Conservation (phyloP, 2,329 filamentous ascomycete species). For the Harringtonia aguacate region DNA sequence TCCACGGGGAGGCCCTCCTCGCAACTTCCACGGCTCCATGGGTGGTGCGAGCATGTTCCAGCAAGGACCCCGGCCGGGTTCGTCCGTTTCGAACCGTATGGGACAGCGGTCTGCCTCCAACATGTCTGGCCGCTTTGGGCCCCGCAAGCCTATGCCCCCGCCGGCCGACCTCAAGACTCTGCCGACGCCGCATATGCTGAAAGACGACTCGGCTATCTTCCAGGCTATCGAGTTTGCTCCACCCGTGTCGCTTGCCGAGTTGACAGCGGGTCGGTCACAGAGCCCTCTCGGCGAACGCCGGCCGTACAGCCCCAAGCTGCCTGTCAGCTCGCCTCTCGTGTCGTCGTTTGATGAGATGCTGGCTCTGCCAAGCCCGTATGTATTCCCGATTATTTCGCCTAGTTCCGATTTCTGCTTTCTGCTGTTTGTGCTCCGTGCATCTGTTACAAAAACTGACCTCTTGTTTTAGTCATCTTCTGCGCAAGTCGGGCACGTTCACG, state of each 20-base stretch:
- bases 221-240: constrained; percentile 78
- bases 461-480: constrained; percentile 54
- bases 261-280: constrained; percentile 57
- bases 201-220: constrained; percentile 62
- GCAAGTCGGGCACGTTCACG: constrained; percentile 71
- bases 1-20: constrained; percentile 21
- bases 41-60: constrained; percentile 32
- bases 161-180: constrained; percentile 64
- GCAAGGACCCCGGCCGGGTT: constrained; percentile 18
- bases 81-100: constrained; percentile 17
- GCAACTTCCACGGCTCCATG: constrained; percentile 35
- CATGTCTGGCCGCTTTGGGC: constrained; percentile 31
- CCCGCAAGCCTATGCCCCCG: constrained; percentile 48
- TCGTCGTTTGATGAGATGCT: constrained; percentile 81
- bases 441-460: too few species aligned
- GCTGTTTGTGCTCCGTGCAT: too few species aligned
- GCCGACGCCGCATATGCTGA: constrained; percentile 76
- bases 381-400: constrained; percentile 20
- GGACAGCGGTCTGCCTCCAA: constrained; percentile 46
- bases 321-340: constrained; percentile 66
- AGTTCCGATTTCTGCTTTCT: too few species aligned
- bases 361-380: constrained; percentile 83
- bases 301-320: constrained; percentile 65
- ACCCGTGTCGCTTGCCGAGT: constrained; percentile 54
- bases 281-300: constrained; percentile 53